A percentile compares a stretch with the other conserved stretches of the same genome.
phyloP scores from a whole-genome alignment of 768 basidiomycete species.

The Lenzites betulinus region DNA sequence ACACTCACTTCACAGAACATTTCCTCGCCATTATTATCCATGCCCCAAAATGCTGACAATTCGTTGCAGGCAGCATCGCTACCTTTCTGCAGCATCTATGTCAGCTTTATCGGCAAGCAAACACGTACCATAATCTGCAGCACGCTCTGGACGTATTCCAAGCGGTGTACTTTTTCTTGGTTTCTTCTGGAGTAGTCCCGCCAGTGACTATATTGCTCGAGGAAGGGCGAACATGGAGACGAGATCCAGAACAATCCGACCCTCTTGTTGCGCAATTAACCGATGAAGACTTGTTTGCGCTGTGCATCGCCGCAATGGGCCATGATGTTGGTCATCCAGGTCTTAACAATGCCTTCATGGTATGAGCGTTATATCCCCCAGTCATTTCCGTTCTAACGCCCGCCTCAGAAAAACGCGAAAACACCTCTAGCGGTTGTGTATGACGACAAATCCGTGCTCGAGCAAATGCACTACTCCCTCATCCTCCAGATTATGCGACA shows the following conservation, averaged over 20 bases:
- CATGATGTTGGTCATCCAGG: slow-evolving; percentile 99
- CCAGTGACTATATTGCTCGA: slow-evolving; percentile 64
- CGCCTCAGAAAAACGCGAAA: slow-evolving; percentile 83
- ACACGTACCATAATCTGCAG: slow-evolving; percentile 97
- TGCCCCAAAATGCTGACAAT: not conserved
- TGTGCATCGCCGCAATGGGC: slow-evolving; percentile 92
- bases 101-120: slow-evolving; percentile 86
- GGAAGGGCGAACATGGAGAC: slow-evolving; percentile 39
- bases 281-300: slow-evolving; percentile 76
- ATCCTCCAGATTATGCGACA: slow-evolving; percentile 78
- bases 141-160: slow-evolving; percentile 97
- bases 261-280: slow-evolving; percentile 41
- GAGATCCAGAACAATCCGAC: slow-evolving; percentile 36
- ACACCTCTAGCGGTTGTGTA: slow-evolving; percentile 88
- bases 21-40: no score
- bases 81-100: slow-evolving; percentile 85
- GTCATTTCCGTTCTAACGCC: not conserved
- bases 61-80: slow-evolving; percentile 63
- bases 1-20: no score
- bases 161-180: slow-evolving; percentile 85
- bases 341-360: slow-evolving; percentile 92
- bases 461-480: slow-evolving; percentile 88
- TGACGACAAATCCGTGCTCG: slow-evolving; percentile 87
- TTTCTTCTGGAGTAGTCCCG: slow-evolving; percentile 78
- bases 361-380: slow-evolving; percentile 29